Conservation (phyloP, 2,329 filamentous ascomycete genomes). For the Calonectria leucothoes region DNA sequence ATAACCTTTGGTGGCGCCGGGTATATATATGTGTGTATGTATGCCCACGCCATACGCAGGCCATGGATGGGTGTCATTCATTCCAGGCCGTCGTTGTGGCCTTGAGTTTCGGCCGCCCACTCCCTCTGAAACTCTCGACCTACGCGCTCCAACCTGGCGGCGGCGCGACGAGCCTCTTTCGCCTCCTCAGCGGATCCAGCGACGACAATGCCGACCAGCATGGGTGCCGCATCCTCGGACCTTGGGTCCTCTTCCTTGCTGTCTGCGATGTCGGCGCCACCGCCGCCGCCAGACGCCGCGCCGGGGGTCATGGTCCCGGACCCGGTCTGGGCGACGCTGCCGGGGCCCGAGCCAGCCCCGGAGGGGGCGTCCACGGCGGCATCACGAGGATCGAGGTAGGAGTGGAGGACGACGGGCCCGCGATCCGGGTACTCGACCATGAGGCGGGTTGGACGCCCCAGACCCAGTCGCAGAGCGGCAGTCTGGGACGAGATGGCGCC, state of each 20-base stretch:
- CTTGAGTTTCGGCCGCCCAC: slow-evolving; percentile 54
- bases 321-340: slow-evolving; percentile 18
- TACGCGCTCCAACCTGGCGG: slow-evolving; percentile 64
- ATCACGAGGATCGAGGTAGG: slow-evolving; percentile 57
- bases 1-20: slow-evolving; percentile 30
- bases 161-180: slow-evolving; percentile 64
- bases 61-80: slow-evolving; percentile 36
- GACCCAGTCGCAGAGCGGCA: slow-evolving; percentile 62
- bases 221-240: slow-evolving; percentile 56
- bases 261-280: slow-evolving; percentile 19
- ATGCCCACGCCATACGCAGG: not conserved
- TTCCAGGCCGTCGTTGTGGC: slow-evolving; percentile 39
- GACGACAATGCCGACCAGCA: slow-evolving; percentile 67
- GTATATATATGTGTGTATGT: too few relatives aligned
- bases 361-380: slow-evolving; percentile 28
- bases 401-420: slow-evolving; percentile 57
- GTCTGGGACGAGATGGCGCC: slow-evolving; percentile 65
- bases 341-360: slow-evolving; percentile 8
- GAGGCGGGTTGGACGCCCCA: slow-evolving; percentile 66
- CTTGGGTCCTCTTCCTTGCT: slow-evolving; percentile 26
- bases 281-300: slow-evolving; percentile 20
- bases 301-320: slow-evolving; percentile 24
- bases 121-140: slow-evolving; percentile 66
- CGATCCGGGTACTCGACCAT: slow-evolving; percentile 66
- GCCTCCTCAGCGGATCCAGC: slow-evolving; percentile 60